phyloP scores from a whole-genome alignment of 1,139 yeast genomes.

The Pichia sp. region DNA sequence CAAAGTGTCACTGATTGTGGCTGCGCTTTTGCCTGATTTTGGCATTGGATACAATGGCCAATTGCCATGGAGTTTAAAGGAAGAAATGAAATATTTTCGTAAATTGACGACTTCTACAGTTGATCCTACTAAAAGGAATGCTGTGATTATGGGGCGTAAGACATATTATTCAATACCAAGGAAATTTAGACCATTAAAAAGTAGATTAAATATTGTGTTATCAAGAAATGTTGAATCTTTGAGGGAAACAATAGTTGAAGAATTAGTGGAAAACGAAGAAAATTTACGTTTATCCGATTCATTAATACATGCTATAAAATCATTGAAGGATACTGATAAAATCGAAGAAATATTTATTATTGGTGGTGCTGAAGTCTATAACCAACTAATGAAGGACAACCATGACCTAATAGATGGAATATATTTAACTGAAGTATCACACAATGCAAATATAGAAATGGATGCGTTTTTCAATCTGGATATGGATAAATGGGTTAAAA shows the following conservation, averaged over 20 bases:
- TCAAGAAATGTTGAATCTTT: constrained; percentile 40
- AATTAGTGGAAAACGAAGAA: constrained; percentile 21
- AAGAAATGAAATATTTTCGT: constrained; percentile 82
- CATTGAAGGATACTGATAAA: constrained; percentile 19
- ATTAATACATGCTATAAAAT: constrained; percentile 39
- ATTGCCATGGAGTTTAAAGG: constrained; percentile 81
- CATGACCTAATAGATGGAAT: constrained; percentile 47
- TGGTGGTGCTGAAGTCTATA: constrained; percentile 90
- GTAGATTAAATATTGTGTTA: constrained; percentile 67
- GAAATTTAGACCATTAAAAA: constrained; percentile 75
- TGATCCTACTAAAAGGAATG: constrained; percentile 43
- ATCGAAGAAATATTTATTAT: constrained; percentile 67
- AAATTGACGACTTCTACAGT: constrained; percentile 53
- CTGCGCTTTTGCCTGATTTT: constrained; percentile 69
- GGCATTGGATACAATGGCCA: constrained; percentile 83
- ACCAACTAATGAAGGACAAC: constrained; percentile 33
- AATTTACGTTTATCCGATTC: constrained; percentile 39
- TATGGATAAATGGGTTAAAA: constrained; percentile 21
- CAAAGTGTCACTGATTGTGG: constrained; percentile 64
- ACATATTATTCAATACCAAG: constrained; percentile 94
- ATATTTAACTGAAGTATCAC: constrained; percentile 65
- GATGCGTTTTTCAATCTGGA: constrained; percentile 56
- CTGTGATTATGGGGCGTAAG: constrained; percentile 92
- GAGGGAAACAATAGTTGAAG: constrained; percentile 16
- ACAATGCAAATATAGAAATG: constrained; percentile 41